These are phyloP conservation scores for Selenicereus undatus DNA, from an alignment of 148 eudicot genomes.

Conservation along the genomic window DNA sequence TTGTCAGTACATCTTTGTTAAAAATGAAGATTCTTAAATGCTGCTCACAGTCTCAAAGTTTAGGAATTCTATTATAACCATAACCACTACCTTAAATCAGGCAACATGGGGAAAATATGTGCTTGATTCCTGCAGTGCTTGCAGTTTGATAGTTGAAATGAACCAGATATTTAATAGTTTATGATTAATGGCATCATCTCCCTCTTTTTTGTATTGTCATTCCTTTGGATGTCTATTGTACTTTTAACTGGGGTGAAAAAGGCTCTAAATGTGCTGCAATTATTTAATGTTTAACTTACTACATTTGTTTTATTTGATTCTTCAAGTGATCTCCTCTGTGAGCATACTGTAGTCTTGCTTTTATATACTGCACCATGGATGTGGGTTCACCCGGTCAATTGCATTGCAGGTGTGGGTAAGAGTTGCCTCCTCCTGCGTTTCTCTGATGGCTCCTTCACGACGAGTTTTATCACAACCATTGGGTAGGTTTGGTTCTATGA, in stretches of 20 bases:
- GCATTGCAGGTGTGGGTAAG: slow-evolving; percentile 83
- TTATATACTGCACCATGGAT: not conserved
- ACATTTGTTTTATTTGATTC: too few species aligned
- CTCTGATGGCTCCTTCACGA: slow-evolving; percentile 94
- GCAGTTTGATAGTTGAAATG: too few species aligned
- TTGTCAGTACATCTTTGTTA: not conserved
- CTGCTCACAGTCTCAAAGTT: not conserved
- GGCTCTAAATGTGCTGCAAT: too few species aligned
- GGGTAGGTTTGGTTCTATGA: slow-evolving; percentile 43
- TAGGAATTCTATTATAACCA: not conserved
- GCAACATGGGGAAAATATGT: not conserved
- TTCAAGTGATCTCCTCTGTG: too few species aligned
- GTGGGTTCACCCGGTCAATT: slow-evolving; percentile 7
- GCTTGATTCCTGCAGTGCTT: not conserved
- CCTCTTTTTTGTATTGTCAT: too few species aligned
- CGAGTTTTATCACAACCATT: slow-evolving; percentile 91
- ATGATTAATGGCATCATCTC: too few species aligned
- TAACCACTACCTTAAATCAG: not conserved
- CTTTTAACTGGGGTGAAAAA: too few species aligned
- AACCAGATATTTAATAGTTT: too few species aligned
- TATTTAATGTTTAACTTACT: too few species aligned
- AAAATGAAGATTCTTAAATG: not conserved
- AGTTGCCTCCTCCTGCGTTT: slow-evolving; percentile 97
- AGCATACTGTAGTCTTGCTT: too few species aligned
- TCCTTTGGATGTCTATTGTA: too few species aligned